Percentiles rank a stretch among this genome's conserved stretches.
phyloP scores from a whole-genome alignment of 1,284 basidiomycete genomes.

The Cutaneotrichosporon cutaneum region DNA sequence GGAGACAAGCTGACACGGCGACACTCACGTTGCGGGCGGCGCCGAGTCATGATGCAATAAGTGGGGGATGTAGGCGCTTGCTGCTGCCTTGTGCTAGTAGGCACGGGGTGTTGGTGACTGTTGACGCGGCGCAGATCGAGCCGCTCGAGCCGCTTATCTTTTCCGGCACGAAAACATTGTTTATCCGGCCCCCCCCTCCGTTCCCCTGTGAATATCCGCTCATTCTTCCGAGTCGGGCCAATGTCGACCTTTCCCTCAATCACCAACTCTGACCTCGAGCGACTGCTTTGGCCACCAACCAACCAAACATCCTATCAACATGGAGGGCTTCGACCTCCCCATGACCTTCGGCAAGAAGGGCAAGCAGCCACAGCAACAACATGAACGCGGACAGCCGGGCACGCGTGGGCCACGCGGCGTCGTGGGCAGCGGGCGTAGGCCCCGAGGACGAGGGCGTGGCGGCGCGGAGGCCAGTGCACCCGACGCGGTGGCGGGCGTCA shows the following conservation, averaged over 20 bases:
- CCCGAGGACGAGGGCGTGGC: slow-evolving; percentile 31
- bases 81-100: no score
- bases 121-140: background rate
- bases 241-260: background rate
- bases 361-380: slow-evolving; percentile 1
- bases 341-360: slow-evolving; percentile 38
- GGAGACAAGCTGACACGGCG: no score
- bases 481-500: background rate
- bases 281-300: slow-evolving; percentile 5
- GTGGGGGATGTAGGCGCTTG: background rate
- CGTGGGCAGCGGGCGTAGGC: no score
- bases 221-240: background rate
- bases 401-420: slow-evolving; percentile 27
- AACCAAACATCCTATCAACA: slow-evolving; percentile 11
- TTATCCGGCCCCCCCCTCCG: background rate
- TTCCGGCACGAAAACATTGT: background rate
- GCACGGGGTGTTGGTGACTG: background rate
- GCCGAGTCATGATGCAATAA: background rate
- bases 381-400: background rate
- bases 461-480: slow-evolving; percentile 17
- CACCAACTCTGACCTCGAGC: background rate
- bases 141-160: background rate
- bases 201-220: background rate
- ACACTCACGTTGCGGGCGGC: no score
- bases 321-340: slow-evolving; percentile 40